Conservation (phyloP, 2,329 filamentous ascomycete genomes). For the Microdochium paspali region DNA sequence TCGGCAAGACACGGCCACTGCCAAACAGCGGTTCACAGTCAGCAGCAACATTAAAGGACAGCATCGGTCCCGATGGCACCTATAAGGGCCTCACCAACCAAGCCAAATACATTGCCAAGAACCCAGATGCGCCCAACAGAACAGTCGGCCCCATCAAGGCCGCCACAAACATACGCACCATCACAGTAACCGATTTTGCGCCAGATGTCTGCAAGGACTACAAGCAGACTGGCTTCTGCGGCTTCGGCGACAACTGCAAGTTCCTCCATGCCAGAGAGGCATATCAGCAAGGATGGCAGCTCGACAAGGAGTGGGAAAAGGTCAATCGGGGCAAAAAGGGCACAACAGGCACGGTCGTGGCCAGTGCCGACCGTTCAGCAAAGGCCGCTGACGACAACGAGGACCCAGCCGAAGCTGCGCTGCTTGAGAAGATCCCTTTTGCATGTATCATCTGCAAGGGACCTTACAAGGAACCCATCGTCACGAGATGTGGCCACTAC, state of each 20-base stretch:
- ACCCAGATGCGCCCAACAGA: constrained; percentile 60
- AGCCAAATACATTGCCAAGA: constrained; percentile 69
- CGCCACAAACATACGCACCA: constrained; percentile 79
- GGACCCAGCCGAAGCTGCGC: constrained; percentile 52
- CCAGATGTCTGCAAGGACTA: constrained; percentile 96
- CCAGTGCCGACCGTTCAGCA: constrained; percentile 42
- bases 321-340: constrained; percentile 63
- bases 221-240: constrained; percentile 65
- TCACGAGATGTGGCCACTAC: constrained; percentile 91
- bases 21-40: constrained; percentile 17
- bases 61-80: constrained; percentile 44
- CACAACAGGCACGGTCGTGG: constrained; percentile 49
- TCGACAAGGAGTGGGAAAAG: constrained; percentile 90
- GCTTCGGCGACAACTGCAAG: constrained; percentile 74
- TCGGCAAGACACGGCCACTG: constrained; percentile 43
- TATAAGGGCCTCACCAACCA: constrained; percentile 71
- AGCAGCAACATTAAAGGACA: background rate
- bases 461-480: constrained; percentile 67
- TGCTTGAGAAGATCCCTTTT: constrained; percentile 80
- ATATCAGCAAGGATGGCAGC: constrained; percentile 88
- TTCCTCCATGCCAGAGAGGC: constrained; percentile 69
- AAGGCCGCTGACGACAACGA: constrained; percentile 31
- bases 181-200: constrained; percentile 83
- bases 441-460: constrained; percentile 80
- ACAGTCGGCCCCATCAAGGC: constrained; percentile 81